Evolutionary conservation across 2,329 filamentous ascomycete species (phyloP), one percentile per base, ranked within the genome.

Genomic region (Hymenoscyphus fructigenus): DNA sequence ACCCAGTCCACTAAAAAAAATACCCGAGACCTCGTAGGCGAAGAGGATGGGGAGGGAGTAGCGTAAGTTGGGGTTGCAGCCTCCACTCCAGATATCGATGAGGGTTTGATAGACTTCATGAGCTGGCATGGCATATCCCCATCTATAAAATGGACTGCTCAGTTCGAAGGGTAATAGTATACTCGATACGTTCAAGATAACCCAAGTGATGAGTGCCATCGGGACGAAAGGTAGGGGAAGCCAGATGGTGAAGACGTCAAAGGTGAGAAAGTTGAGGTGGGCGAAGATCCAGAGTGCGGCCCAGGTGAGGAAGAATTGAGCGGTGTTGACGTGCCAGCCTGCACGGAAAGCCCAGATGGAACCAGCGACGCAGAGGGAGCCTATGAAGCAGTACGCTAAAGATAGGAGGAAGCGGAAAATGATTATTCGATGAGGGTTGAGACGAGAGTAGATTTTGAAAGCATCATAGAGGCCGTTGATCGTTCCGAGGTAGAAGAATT

Each of bases 51-150:
- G 80, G 1, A 83, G 72, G 0, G 78, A 75, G 36, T 76, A 73
- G 47, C 77, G 75, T 0, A 80, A 71, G 29, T 73, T 69, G 28
- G 78, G 77, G n/a, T 77, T 75, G 4, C 80, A 81, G 23, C 76
- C 76, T n/a, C 75, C 71, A 2, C 78, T 78, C 79, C 80, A 82
- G 4, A 81, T 78, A 23, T 80, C 72, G 0, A 79, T 70, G 10
- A 81, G 66, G 3, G 78, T 62, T 3, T 76, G 73, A 65, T 78
- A 82, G 44, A 89, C 80, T 47, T 85, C 82, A 73, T 88, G 84
- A 62, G 90, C 74, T 9, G 87, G 87, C 84, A 86, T 87, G 0
- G 82, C 86, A 71, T 87, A 87, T 0, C 85, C 86, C 84, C 85
- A 90, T 2, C 75, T 72, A 72, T 86, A 90, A 70, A 90, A 89